Evolutionary conservation across 1,284 basidiomycete genomes (phyloP).

Genomic region (Albatrellus sp.): DNA sequence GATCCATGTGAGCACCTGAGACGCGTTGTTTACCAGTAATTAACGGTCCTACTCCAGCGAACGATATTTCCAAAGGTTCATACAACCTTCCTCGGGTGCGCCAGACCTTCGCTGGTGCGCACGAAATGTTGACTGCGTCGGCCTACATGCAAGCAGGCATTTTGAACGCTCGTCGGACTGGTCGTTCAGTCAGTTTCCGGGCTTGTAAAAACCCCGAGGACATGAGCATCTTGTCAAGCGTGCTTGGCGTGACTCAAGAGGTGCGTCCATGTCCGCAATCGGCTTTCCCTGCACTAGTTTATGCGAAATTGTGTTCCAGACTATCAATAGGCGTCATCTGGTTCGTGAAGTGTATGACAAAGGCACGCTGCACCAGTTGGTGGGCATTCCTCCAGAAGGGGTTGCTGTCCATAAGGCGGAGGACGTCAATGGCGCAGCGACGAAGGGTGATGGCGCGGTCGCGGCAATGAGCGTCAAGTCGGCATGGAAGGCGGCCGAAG

Average conservation of each 20-base stretch:
- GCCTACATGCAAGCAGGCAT: constrained; percentile 49
- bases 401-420: constrained; percentile 9
- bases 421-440: background rate
- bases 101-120: constrained; percentile 77
- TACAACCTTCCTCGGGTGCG: constrained; percentile 78
- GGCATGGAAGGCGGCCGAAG: constrained; percentile 29
- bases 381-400: constrained; percentile 34
- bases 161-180: constrained; percentile 38
- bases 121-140: constrained; percentile 68
- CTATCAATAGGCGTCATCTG: constrained; percentile 56
- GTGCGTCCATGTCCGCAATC: constrained; percentile 26
- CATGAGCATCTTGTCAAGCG: constrained; percentile 68
- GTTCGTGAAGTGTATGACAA: constrained; percentile 63
- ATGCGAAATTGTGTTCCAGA: constrained; percentile 27
- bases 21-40: constrained; percentile 2
- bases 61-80: constrained; percentile 88
- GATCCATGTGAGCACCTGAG: constrained; percentile 59
- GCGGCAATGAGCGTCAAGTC: constrained; percentile 19
- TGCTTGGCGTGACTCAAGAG: constrained; percentile 78
- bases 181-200: constrained; percentile 33
- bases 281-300: background rate
- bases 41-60: constrained; percentile 37
- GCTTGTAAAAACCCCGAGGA: constrained; percentile 41
- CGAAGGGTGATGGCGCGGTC: constrained; percentile 6
- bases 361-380: constrained; percentile 44